phyloP scores from a whole-genome alignment of 352 stramenopile genomes.

The Aphanomyces euteiches region DNA sequence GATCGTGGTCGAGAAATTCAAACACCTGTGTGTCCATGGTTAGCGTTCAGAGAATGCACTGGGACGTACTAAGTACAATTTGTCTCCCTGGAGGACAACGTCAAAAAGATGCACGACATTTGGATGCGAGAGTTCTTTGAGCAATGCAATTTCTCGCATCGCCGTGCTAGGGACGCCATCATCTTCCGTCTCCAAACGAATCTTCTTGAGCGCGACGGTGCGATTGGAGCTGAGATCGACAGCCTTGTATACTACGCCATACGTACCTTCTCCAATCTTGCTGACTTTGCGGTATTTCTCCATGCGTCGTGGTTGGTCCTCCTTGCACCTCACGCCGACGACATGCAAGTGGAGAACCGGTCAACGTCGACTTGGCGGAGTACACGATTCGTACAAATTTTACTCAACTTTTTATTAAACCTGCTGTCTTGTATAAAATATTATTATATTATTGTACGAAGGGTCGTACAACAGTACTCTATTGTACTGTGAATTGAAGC shows the following conservation, averaged over 20 bases:
- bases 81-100: constrained; percentile 81
- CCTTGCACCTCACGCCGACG: no score
- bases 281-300: constrained; percentile 85
- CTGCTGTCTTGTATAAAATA: not conserved
- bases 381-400: not conserved
- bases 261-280: constrained; percentile 92
- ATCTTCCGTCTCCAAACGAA: constrained; percentile 88
- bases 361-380: constrained; percentile 1
- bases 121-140: constrained; percentile 93
- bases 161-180: constrained; percentile 97
- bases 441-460: constrained; percentile 10
- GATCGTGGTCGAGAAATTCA: constrained; percentile 83
- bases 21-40: constrained; percentile 42
- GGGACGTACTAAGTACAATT: constrained; percentile 60
- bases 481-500: not conserved
- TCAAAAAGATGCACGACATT: constrained; percentile 91
- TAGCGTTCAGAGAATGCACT: not conserved
- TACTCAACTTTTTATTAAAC: not conserved
- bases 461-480: not conserved
- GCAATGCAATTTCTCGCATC: constrained; percentile 96
- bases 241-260: constrained; percentile 97
- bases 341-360: not conserved
- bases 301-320: constrained; percentile 36
- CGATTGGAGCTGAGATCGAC: constrained; percentile 81
- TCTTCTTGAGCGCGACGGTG: constrained; percentile 95